Evolutionary conservation across 2,329 filamentous ascomycete genomes (phyloP), one percentile per base, ranked within the genome.

Genomic region (Didymella arachidicola): DNA sequence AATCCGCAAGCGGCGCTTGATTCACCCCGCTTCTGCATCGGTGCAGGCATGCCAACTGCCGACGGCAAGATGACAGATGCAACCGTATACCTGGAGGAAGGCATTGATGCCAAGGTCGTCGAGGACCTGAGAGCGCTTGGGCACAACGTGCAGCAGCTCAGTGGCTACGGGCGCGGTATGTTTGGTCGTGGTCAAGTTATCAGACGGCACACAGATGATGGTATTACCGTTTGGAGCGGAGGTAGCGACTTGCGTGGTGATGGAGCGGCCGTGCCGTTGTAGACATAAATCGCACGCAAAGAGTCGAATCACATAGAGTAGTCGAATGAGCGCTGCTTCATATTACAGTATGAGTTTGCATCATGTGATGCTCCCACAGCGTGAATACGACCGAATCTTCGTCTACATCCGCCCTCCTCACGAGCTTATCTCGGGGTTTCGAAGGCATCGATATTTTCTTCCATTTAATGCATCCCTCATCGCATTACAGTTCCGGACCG

Each of bases 111-210:
- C 22, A 84, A 87, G 64, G 88, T 90, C 1, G 81, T 91, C 0
- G 82, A 89, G 53, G 89, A 87, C 27, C 72, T 98, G 76, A 83
- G 75, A 72, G 79, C 79, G 59, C 76, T 94, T 66, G 94, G 94
- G 0, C 94, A 98, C 72, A 79, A 86, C 30, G 87, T 96, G 0
- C 73, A 86, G 67, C 83, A 94, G 22, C 79, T 96, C 2, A 83
- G 68, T n/a, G 92, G 87, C 0, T 84, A 84, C 76, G 78, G 79
- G 34, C 84, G 93, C 60, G 82, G 83, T 1, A 80, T 90, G 79
- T 97, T 97, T 79, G 93, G 93, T 0, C 82, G 92, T 3, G 94
- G 94, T 0, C 93, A 98, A 81, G 84, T 97, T 47, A 95, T 97
- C 61, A 81, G 92, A 57, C 87, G 87, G 73, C 88, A 90, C 73